Base-by-base conservation (phyloP, 192 early-diverging fungal species). In the Coemansia sp. region DNA sequence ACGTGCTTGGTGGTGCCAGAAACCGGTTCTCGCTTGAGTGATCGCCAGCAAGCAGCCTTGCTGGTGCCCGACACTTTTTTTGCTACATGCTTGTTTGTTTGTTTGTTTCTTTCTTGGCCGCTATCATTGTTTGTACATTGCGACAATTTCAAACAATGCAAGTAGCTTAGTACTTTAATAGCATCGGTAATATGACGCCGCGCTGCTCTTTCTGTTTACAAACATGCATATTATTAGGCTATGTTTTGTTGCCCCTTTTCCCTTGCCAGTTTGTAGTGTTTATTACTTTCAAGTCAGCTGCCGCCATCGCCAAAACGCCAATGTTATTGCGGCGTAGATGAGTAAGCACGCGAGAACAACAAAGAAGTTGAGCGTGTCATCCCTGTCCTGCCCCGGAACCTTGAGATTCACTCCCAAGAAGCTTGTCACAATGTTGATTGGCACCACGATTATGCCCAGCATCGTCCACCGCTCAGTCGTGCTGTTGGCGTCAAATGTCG, bases 391-490 rank as follows among this genome's bases (percentile, higher is more conserved):
- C 10, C 90, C 89, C 8, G 90, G 90, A 0, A 91, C 82, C 29
- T 89, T 83, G 2, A 91, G 85, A 49, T 91, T 90, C 84, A 90
- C 87, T 19, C 90, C 90, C 67, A 88, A 86, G 32, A 90, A 74
- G 84, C 90, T 82, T 14, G 74, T 77, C 24, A 82, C 67, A 15
- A 82, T 74, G 59, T 82, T 82, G 61, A 82, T 77, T n/a, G 79
- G 79, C 19, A 82, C 74, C 1, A 82, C 79, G 14, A 77, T 82
- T 24, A 67, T 73, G 6, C 79, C 79, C 54, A 82, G 74, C 79
- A 82, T 69, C 49, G 79, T 73, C 79, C 79, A 82, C 11, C 79
- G 62, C 65, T 82, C 79, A 8, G 79, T 73, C 3, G 74, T 82
- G 19, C 70, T 17, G 56, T 76, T 82, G 3, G 79, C 68, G 40